Base-by-base conservation (phyloP, 2,329 filamentous ascomycete genomes). In the Trichoderma brevicompactum region DNA sequence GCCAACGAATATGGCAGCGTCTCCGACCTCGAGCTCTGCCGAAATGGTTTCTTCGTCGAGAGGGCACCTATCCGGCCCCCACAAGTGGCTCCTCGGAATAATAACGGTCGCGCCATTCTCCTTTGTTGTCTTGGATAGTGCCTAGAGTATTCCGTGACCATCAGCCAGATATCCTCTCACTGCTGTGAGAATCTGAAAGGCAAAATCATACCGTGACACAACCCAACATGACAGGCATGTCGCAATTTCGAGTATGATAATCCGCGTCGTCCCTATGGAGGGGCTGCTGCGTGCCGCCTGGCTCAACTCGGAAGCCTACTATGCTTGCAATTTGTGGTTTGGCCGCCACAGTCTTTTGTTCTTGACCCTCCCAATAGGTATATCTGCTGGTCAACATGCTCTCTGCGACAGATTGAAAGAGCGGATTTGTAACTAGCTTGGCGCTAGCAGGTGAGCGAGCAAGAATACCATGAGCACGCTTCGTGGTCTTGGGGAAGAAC, bases 61-160 rank as follows among this genome's bases (percentile, higher is more conserved):
- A 1, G 79, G 79, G 5, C 69, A 70, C 0, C 76, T 72, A 0
- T 79, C 76, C 6, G 74, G 71, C 0, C 74, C 77, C 79, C 79
- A 81, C 4, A 78, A 70, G 66, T 81, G 79, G 10, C 74, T 78
- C 6, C 75, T 74, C 0, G 78, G 79, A 44, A 80, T 80, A 1
- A 74, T 76, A n/a, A 78, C 70, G 0, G 79, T 80, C 1, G 78
- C 78, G 0, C 79, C 79, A 50, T 81, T 81, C 44, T 78, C 76
- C 17, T 72, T 73, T 1, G 77, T 79, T 0, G 77, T 79, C 69
- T 74, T 79, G 4, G 76, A 78, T 63, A 77, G 67, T 1, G 79
- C 77, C 70, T 72, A 5, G 3, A 12, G n/a, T 46, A 34, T 17
- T 9, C 13, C 19, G 23, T n/a, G 8, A n/a, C 53, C 23, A 19